Base-by-base conservation (phyloP, 768 basidiomycete genomes). In the Sistotremastrum niveocremeum region DNA sequence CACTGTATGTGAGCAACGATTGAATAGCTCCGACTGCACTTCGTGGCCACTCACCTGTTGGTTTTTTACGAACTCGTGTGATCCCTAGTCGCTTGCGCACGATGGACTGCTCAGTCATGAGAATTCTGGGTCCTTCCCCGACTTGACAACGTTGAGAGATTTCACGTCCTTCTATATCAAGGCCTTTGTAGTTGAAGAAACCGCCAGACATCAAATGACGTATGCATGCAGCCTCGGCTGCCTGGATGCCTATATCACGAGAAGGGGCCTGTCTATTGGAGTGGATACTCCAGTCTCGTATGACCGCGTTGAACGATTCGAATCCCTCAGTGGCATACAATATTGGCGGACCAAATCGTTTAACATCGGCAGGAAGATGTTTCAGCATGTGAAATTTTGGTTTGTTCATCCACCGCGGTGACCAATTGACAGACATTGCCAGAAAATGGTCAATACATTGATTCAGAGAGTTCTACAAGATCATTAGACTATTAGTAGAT, bases 291-390 rank as follows among this genome's bases (percentile, higher is more conserved):
- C 47, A 6, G 0, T 56, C 39, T 1, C 52, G 46, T 8, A 63
- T 62, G 2, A 66, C 50, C 1, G 55, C 55, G 37, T 63, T 63
- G 55, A 62, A 73, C 3, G 65, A 66, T 51, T 73, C 65, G 48
- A 68, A 72, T 0, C 45, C 48, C 42, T 73, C 68, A 0, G 66
- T 71, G 0, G 69, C 64, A 59, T 69, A 70, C 0, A 67, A 53
- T 6, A 68, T 65, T 0, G 66, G 65, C 28, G 65, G 70, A 0
- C 67, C 69, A 57, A 71, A 71, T 0, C 60, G 52, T 0, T 55
- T 43, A 37, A 72, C 64, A 46, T 70, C 63, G 0, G 49, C 46
- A 0, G 60, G 57, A 0, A 71, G 50, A 49, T 72, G 69, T 1
- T 62, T 33, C 4, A 70, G 34, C 30, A 70, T 54, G 38, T 72